Percentiles rank a stretch among this genome's conserved stretches.
Evolutionary conservation across 805 yeast genomes (phyloP).

Genomic region (Wickerhamomyces alni): DNA sequence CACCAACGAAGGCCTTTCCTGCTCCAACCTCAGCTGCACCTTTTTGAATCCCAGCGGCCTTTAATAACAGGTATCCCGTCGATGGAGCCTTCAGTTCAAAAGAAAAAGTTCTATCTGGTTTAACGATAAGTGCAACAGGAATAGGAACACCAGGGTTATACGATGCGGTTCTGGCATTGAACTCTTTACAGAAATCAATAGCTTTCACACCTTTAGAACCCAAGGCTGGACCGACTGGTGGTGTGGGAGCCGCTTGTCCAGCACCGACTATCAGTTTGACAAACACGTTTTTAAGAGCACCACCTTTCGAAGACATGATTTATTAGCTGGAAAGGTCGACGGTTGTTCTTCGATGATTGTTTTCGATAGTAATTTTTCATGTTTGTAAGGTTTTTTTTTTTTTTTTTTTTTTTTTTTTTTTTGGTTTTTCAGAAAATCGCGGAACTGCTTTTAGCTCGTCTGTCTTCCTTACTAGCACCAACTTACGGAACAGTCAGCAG

Average conservation of each 20-base stretch:
- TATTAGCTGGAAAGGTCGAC: neutral
- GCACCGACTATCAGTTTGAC: constrained; percentile 93
- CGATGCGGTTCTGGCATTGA: constrained; percentile 92
- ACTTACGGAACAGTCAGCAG: too few species aligned
- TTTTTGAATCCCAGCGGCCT: constrained; percentile 74
- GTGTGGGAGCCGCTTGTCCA: constrained; percentile 97
- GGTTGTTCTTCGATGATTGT: neutral
- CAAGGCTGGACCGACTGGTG: constrained; percentile 98
- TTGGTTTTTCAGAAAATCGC: too few species aligned
- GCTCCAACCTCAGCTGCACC: constrained; percentile 61
- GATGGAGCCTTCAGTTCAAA: constrained; percentile 91
- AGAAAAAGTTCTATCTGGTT: constrained; percentile 86
- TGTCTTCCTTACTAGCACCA: too few species aligned
- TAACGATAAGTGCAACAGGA: constrained; percentile 78
- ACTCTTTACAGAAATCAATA: constrained; percentile 96
- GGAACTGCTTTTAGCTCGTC: too few species aligned
- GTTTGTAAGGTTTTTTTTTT: too few species aligned
- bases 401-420: too few species aligned
- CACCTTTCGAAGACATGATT: constrained; percentile 22
- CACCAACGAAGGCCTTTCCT: constrained; percentile 59
- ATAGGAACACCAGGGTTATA: constrained; percentile 83
- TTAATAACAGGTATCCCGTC: constrained; percentile 76
- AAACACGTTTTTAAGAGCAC: constrained; percentile 37
- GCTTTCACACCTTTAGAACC: constrained; percentile 99
- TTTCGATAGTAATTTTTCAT: too few species aligned